Percentiles rank a stretch among this genome's conserved stretches.
Conservation (phyloP, 805 yeast species). For the Cyberlindnera xishuangbannaensis region DNA sequence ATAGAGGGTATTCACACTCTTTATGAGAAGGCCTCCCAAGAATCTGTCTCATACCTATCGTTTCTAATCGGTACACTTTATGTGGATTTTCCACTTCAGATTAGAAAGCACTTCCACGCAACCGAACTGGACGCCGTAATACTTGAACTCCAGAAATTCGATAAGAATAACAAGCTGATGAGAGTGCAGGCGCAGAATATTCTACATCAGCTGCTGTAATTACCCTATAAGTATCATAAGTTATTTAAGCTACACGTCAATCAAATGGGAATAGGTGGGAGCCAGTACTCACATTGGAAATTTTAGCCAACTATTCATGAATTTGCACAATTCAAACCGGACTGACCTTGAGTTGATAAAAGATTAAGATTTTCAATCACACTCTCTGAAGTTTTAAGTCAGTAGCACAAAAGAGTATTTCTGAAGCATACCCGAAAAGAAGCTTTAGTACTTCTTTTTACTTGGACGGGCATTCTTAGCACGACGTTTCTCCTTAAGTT, state of each 20-base stretch:
- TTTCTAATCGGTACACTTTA: constrained; percentile 16
- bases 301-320: too few relatives aligned
- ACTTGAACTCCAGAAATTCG: constrained; percentile 15
- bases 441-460: constrained; percentile 25
- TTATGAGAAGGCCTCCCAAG: constrained; percentile 1
- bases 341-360: too few relatives aligned
- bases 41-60: constrained; percentile 14
- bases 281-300: too few relatives aligned
- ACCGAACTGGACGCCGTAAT: constrained; percentile 13
- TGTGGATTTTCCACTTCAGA: neutral
- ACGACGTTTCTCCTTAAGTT: constrained; percentile 58
- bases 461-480: constrained; percentile 84
- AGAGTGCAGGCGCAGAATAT: constrained; percentile 13
- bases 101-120: constrained; percentile 9
- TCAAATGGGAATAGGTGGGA: too few relatives aligned
- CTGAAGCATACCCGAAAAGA: too few relatives aligned
- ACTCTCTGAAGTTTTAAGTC: too few relatives aligned
- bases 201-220: too few relatives aligned
- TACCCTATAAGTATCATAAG: too few relatives aligned
- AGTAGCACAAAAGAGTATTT: too few relatives aligned
- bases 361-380: too few relatives aligned
- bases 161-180: constrained; percentile 11
- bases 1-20: constrained; percentile 8
- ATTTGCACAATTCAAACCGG: too few relatives aligned
- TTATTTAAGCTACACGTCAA: too few relatives aligned